Conservation (phyloP, 257 asterid species). For the Coffea eugenioides region DNA sequence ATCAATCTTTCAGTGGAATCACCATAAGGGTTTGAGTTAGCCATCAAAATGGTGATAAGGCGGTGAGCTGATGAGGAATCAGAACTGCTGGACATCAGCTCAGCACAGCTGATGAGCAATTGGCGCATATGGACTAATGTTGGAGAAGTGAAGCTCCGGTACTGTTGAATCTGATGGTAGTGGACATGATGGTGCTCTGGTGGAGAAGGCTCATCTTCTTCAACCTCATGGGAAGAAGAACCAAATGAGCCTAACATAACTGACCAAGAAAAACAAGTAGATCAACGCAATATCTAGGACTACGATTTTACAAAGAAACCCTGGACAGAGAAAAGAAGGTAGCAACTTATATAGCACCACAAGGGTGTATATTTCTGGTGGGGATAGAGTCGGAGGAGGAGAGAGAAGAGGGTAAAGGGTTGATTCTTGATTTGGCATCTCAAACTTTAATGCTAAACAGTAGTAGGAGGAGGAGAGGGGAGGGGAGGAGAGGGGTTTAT, state of each 20-base stretch:
- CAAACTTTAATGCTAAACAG: conserved; percentile 14
- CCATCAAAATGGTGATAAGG: conserved; percentile 50
- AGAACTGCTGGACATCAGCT: conserved; percentile 62
- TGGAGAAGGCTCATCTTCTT: conserved; percentile 33
- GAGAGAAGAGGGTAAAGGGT: background rate
- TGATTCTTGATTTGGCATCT: conserved; percentile 18
- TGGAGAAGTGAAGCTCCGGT: conserved; percentile 31
- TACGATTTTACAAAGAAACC: conserved; percentile 42
- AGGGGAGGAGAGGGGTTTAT: too few species aligned
- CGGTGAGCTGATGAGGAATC: conserved; percentile 77
- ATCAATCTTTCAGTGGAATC: conserved; percentile 82
- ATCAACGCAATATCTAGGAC: background rate
- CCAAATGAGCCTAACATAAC: conserved; percentile 83
- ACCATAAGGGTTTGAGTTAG: conserved; percentile 72
- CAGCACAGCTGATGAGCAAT: conserved; percentile 78
- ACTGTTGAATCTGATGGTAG: conserved; percentile 17
- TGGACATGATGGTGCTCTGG: conserved; percentile 25
- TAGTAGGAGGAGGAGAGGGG: background rate
- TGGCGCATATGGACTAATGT: conserved; percentile 70
- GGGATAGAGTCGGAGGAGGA: background rate
- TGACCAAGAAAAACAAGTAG: conserved; percentile 12
- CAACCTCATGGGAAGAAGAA: conserved; percentile 59
- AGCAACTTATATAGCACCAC: background rate
- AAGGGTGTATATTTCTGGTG: background rate
- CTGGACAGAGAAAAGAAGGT: conserved; percentile 41